Evolutionary conservation across 1,139 yeast genomes (phyloP), one percentile per base, ranked within the genome.

Genomic region (Pichia cactophila): DNA sequence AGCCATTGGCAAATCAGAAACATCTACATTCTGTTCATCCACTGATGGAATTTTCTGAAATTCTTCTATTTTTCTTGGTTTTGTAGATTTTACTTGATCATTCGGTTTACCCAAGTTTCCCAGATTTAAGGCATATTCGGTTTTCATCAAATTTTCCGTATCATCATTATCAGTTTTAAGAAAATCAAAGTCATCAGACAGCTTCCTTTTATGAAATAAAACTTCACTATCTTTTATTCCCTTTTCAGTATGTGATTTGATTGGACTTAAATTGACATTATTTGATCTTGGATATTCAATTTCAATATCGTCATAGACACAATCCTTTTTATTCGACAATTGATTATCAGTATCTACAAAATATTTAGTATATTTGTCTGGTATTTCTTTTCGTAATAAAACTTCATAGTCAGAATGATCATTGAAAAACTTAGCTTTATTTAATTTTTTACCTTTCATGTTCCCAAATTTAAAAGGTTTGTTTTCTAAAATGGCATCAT

Each of bases 331-430:
- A 23, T 5, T 6, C 4, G 23, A 16, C 23, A 23, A 11, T 11
- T 36, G n/a, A 2, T 23, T 38, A 11, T 23, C 23, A 20, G 53
- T 51, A 9, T 44, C 43, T 5, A 46, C 20, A 45, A 63, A 63
- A 46, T 61, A 62, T 33, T 49, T 50, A 12, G 42, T 46, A 44
- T 61, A 61, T 44, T 60, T 59, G 2, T 41, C 48, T 5, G 67
- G 66, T 26, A 63, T 52, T 40, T 61, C 52, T 42, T 55, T 52
- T 41, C 65, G 47, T 28, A 63, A 47, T 10, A 63, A 44, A 1
- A 61, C 54, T 28, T 63, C 67, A 43, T 58, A 60, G 48, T 63
- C 67, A 2, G 58, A 54, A 41, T 49, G 50, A 39, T 61, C 63
- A 39, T 47, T 46, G 42, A 56, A 52, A 45, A 58, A 62, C 10